phyloP scores from a whole-genome alignment of 495 filamentous ascomycete genomes.

The Penicillium flavigenum region DNA sequence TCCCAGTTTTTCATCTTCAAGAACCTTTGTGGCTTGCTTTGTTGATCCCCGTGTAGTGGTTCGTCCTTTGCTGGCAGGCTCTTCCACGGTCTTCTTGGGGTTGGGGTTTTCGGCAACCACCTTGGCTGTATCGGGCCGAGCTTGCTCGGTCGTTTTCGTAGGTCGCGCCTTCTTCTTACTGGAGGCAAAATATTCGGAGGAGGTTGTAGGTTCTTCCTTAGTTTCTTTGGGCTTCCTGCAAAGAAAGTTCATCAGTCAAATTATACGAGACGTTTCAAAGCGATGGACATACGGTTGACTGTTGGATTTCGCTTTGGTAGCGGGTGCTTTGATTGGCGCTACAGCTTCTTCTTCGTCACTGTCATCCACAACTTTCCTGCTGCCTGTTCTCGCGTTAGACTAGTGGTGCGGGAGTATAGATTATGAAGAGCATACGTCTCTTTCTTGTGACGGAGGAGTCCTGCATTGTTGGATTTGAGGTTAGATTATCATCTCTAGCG shows the following conservation, averaged over 20 bases:
- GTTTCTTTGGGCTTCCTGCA: constrained; percentile 46
- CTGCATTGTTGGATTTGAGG: constrained; percentile 18
- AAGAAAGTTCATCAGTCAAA: constrained; percentile 6
- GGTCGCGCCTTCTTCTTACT: constrained; percentile 51
- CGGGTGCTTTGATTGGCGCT: constrained; percentile 33
- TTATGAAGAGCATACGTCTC: constrained; percentile 34
- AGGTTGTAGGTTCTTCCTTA: constrained; percentile 54
- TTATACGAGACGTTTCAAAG: not conserved
- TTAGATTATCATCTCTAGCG: constrained; percentile 7
- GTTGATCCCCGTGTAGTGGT: constrained; percentile 29
- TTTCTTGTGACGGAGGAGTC: constrained; percentile 36
- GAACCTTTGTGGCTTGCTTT: constrained; percentile 34
- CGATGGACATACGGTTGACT: constrained; percentile 39
- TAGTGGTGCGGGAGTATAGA: not conserved
- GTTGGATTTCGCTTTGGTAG: constrained; percentile 46
- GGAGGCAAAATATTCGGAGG: constrained; percentile 61
- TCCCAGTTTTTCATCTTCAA: constrained; percentile 63
- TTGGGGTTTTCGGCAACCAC: constrained; percentile 28
- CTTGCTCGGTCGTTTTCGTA: constrained; percentile 28
- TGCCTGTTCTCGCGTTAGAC: constrained; percentile 44
- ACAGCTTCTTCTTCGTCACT: constrained; percentile 68
- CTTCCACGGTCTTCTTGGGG: constrained; percentile 26
- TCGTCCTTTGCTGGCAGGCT: constrained; percentile 29
- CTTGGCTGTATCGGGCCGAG: constrained; percentile 25
- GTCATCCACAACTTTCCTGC: constrained; percentile 71